Conservation (phyloP, 1,139 yeast genomes). For the Candida tropicalis region DNA sequence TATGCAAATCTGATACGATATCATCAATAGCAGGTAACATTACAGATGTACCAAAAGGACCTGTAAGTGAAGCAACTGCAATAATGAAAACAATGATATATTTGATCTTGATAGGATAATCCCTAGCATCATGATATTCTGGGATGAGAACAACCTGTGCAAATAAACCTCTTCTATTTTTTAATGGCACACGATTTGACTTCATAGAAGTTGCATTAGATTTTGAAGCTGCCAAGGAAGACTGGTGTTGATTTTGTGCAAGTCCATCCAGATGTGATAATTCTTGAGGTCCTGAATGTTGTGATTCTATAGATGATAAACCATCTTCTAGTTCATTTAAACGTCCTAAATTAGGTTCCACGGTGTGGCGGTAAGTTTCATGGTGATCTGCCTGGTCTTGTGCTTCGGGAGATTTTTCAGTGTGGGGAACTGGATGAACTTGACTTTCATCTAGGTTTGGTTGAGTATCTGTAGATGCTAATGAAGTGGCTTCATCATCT, state of each 20-base stretch:
- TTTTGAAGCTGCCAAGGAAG: conserved; percentile 4
- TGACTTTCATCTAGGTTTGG: conserved; percentile 8
- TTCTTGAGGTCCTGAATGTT: conserved; percentile 7
- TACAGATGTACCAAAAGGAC: conserved; percentile 92
- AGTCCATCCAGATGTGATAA: not conserved
- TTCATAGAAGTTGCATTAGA: conserved; percentile 15
- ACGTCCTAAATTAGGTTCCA: conserved; percentile 14
- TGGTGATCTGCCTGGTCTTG: not conserved
- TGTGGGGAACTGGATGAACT: conserved; percentile 10
- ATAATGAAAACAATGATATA: conserved; percentile 60
- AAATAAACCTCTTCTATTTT: conserved; percentile 57
- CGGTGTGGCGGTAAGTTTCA: conserved; percentile 5
- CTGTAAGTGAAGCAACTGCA: conserved; percentile 76
- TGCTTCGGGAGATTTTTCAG: not conserved
- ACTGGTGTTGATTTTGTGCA: conserved; percentile 1
- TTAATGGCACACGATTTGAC: conserved; percentile 39
- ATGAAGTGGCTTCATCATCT: conserved; percentile 9
- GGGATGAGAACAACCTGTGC: conserved; percentile 59
- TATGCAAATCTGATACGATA: conserved; percentile 55
- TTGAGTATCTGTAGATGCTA: conserved; percentile 11
- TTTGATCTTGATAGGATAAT: conserved; percentile 55
- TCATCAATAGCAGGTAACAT: conserved; percentile 77
- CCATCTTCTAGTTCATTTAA: conserved; percentile 12
- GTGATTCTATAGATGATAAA: conserved; percentile 11
- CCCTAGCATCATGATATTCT: conserved; percentile 74